Evolutionary conservation across 2,329 filamentous ascomycete genomes (phyloP).

Genomic region (Aulographum hederae): DNA sequence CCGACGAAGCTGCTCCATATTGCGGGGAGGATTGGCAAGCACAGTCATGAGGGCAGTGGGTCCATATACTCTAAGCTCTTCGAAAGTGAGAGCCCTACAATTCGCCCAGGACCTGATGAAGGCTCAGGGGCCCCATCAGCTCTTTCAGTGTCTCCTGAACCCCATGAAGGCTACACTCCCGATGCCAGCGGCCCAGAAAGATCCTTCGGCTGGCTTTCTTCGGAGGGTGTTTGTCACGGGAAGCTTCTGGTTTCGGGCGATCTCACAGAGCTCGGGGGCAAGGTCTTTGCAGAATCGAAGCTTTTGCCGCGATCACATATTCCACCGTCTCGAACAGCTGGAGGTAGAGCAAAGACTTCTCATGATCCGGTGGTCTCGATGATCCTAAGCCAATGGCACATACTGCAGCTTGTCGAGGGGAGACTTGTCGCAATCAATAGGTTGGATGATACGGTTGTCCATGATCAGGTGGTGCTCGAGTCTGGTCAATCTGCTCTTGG

Average conservation of each 20-base stretch:
- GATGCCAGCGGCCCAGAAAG: constrained; percentile 34
- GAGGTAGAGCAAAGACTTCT: constrained; percentile 43
- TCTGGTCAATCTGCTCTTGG: constrained; percentile 64
- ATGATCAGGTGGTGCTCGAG: constrained; percentile 73
- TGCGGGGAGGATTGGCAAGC: constrained; percentile 54
- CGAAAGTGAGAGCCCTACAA: constrained; percentile 62
- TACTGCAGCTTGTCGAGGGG: constrained; percentile 65
- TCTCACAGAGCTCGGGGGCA: constrained; percentile 47
- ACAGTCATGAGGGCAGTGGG: constrained; percentile 58
- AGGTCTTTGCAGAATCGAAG: constrained; percentile 63
- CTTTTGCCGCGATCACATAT: constrained; percentile 59
- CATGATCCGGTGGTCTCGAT: constrained; percentile 64
- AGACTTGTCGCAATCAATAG: constrained; percentile 73
- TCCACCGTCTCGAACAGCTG: constrained; percentile 45
- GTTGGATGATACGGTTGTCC: constrained; percentile 68
- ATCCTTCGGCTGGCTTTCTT: constrained; percentile 78
- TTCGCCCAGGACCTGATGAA: constrained; percentile 52
- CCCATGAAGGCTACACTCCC: constrained; percentile 29
- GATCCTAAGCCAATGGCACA: constrained; percentile 83
- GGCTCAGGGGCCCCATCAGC: constrained; percentile 42
- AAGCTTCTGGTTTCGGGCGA: constrained; percentile 46
- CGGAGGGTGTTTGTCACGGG: constrained; percentile 78
- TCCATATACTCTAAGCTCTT: constrained; percentile 81
- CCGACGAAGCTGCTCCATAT: constrained; percentile 65
- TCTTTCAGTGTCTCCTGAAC: constrained; percentile 61